A percentile compares a stretch with the other conserved stretches of the same genome.
phyloP scores from a whole-genome alignment of 768 basidiomycete genomes.

The Termitomyces sp. region DNA sequence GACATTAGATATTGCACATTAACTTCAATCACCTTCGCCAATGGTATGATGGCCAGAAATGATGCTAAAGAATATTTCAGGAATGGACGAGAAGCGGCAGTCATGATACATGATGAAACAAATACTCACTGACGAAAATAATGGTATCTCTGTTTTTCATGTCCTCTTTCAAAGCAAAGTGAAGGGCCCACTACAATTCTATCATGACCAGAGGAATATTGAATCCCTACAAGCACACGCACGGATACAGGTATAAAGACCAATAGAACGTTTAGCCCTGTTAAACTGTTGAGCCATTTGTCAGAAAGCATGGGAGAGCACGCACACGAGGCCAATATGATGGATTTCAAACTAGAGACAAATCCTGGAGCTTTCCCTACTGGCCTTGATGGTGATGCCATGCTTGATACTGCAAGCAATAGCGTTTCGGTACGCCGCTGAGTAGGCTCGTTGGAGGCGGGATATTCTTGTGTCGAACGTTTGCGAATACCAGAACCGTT shows the following conservation, averaged over 20 bases:
- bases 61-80: constrained; percentile 39
- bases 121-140: constrained; percentile 63
- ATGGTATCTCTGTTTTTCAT: constrained; percentile 45
- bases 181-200: constrained; percentile 59
- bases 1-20: background rate
- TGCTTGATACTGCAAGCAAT: constrained; percentile 13
- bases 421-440: background rate
- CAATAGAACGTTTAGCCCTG: constrained; percentile 70
- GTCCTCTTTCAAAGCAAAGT: constrained; percentile 46
- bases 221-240: constrained; percentile 13
- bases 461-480: constrained; percentile 1
- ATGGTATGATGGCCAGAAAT: constrained; percentile 79
- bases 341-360: constrained; percentile 43
- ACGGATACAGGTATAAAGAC: constrained; percentile 71
- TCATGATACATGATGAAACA: background rate
- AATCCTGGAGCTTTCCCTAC: constrained; percentile 42
- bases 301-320: background rate
- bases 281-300: background rate
- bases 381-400: constrained; percentile 33
- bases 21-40: constrained; percentile 56
- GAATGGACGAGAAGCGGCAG: background rate
- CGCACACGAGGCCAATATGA: constrained; percentile 56
- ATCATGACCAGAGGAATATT: background rate
- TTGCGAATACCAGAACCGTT: constrained; percentile 1
- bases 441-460: background rate